These are phyloP conservation scores for Cystofilobasidium capitatum DNA, from an alignment of 768 basidiomycete genomes.

Conservation along the genomic window DNA sequence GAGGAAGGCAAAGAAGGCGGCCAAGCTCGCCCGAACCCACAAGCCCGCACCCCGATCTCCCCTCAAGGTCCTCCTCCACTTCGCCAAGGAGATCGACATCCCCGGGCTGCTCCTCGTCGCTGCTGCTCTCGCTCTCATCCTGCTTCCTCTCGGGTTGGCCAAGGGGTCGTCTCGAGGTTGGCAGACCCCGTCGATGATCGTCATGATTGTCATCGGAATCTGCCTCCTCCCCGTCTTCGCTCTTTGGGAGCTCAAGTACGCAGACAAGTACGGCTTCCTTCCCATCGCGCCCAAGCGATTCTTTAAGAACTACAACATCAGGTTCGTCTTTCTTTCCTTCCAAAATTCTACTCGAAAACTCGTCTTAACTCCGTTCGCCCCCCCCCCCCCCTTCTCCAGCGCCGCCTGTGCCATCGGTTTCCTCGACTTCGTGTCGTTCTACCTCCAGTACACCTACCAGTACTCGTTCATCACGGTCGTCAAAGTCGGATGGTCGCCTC, in stretches of 20 bases:
- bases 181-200: constrained; percentile 36
- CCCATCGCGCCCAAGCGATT: constrained; percentile 52
- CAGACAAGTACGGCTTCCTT: constrained; percentile 38
- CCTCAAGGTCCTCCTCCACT: background rate
- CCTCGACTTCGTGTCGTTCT: constrained; percentile 41
- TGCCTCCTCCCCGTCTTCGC: constrained; percentile 31
- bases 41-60: too few species aligned
- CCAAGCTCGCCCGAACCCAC: background rate
- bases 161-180: constrained; percentile 31
- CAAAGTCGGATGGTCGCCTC: constrained; percentile 45
- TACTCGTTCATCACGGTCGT: constrained; percentile 36
- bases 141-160: constrained; percentile 39
- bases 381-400: too few species aligned
- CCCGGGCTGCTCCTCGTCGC: constrained; percentile 38
- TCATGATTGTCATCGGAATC: constrained; percentile 41
- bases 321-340: too few species aligned
- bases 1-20: constrained; percentile 1
- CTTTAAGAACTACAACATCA: too few species aligned
- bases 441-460: constrained; percentile 53
- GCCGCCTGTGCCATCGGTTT: constrained; percentile 58
- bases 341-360: too few species aligned
- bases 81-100: constrained; percentile 24
- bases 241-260: constrained; percentile 44
- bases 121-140: constrained; percentile 36
- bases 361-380: too few species aligned